Percentiles rank a stretch among this genome's conserved stretches.
Conservation (phyloP, 495 filamentous ascomycete species). For the Aspergillus biplanus region DNA sequence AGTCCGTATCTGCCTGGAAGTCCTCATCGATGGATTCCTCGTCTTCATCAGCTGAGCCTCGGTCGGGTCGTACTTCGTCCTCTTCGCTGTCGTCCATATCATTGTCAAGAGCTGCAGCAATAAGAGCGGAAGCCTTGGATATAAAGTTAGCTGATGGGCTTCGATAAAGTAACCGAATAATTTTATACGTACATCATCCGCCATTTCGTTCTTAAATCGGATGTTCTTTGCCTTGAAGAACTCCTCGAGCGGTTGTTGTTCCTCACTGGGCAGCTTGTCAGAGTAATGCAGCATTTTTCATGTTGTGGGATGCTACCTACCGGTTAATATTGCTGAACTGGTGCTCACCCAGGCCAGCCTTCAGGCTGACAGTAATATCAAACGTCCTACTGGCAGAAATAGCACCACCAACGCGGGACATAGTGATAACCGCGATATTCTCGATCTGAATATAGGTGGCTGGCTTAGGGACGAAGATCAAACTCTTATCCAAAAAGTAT, state of each 20-base stretch:
- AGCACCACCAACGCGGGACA: constrained; percentile 94
- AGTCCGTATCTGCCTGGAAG: constrained; percentile 88
- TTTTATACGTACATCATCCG: constrained; percentile 59
- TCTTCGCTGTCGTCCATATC: constrained; percentile 83
- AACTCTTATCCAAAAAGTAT: constrained; percentile 96
- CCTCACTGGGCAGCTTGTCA: constrained; percentile 61
- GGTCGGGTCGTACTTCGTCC: constrained; percentile 62
- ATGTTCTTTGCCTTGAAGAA: constrained; percentile 95
- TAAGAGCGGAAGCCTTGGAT: constrained; percentile 56
- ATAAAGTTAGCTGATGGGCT: constrained; percentile 7
- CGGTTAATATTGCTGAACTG: constrained; percentile 99
- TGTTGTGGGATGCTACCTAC: constrained; percentile 38
- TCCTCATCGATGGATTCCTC: constrained; percentile 94
- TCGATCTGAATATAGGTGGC: constrained; percentile 96
- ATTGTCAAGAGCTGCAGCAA: constrained; percentile 79
- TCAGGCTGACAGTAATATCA: constrained; percentile 90
- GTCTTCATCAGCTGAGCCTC: constrained; percentile 94
- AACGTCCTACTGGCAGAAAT: constrained; percentile 94
- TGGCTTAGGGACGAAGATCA: constrained; percentile 99
- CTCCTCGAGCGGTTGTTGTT: constrained; percentile 90
- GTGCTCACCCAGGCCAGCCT: constrained; percentile 74
- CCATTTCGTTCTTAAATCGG: constrained; percentile 96
- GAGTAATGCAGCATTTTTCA: constrained; percentile 15
- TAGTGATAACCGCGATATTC: constrained; percentile 83
- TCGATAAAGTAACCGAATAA: constrained; percentile 3